Evolutionary conservation across 1,139 yeast species (phyloP).

Genomic region (Diutina mesorugosa): DNA sequence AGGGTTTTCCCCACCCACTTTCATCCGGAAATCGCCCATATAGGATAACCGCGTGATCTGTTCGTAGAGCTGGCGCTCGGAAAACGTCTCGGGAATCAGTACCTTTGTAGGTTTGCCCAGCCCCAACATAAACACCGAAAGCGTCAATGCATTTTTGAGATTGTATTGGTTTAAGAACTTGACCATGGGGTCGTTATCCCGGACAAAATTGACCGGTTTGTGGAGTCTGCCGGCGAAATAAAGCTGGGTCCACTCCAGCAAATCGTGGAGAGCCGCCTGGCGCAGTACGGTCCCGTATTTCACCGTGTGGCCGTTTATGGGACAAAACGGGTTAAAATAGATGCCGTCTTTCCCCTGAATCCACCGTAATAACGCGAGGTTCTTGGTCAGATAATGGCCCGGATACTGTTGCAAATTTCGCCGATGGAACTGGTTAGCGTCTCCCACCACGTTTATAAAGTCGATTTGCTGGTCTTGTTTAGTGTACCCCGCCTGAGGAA

Average conservation of each 20-base stretch:
- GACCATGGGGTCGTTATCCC: conserved; percentile 42
- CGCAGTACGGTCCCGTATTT: conserved; percentile 81
- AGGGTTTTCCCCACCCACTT: conserved; percentile 86
- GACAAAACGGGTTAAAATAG: conserved; percentile 84
- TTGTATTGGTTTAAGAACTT: conserved; percentile 49
- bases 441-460: conserved; percentile 71
- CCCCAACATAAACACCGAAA: conserved; percentile 45
- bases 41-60: conserved; percentile 75
- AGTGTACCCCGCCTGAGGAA: conserved; percentile 55
- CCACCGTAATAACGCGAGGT: conserved; percentile 30
- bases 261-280: conserved; percentile 48
- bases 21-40: conserved; percentile 82
- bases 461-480: conserved; percentile 63
- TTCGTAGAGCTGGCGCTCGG: conserved; percentile 57
- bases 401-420: conserved; percentile 54
- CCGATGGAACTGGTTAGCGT: conserved; percentile 65
- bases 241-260: conserved; percentile 71
- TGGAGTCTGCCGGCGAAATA: conserved; percentile 90
- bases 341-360: conserved; percentile 82
- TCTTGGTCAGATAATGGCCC: conserved; percentile 72
- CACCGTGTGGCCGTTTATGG: conserved; percentile 43
- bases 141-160: conserved; percentile 61
- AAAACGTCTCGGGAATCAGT: conserved; percentile 6
- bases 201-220: conserved; percentile 76
- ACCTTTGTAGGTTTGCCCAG: conserved; percentile 18